Evolutionary conservation across 2,329 filamentous ascomycete genomes (phyloP), one percentile per base, ranked within the genome.

Genomic region (Curvularia hawaiiensis): DNA sequence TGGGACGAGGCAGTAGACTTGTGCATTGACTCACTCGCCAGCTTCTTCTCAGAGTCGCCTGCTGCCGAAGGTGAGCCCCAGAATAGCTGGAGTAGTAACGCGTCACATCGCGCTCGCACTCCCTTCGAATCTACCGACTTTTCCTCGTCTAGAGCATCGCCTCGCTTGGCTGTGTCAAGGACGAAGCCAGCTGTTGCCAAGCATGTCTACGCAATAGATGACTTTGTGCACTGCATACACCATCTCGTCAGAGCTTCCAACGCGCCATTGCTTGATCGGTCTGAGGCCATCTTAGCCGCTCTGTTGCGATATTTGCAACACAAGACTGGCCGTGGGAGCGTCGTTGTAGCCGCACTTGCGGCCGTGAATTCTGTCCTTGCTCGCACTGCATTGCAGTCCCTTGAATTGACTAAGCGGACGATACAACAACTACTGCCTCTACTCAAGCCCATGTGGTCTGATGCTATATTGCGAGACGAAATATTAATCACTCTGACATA

Each of bases 1-100:
- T 97, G 93, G 92, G 79, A 86, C 47, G 77, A 79, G 10, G 85
- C 89, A 50, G 83, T 90, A 16, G 83, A 87, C 50, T 95, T 98
- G 68, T 90, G 91, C 64, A 79, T 88, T 51, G 79, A 84, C 30
- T 80, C 82, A n/a, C 80, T 97, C 35, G 59, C 65, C n/a, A 62
- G 64, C 33, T 60, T 67, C 54, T 68, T 73, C 16, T 50, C 59
- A 24, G 66, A 69, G 24, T 18, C 52, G 0, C 60, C 66, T 9
- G 66, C 52, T 1, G 61, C 66, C 9, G 66, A 75, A 49, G 53
- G 54, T 24, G 68, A 70, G 41, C 52, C 60, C 11, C 60, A 57
- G 31, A 63, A 65, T 43, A 75, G 68, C 59, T 72, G 69, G 67
- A 68, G 65, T 41, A 75, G 69, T 4, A 67, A 56, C 18, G 49